Conservation (phyloP, 148 eudicot species). For the Rheum nobile region DNA sequence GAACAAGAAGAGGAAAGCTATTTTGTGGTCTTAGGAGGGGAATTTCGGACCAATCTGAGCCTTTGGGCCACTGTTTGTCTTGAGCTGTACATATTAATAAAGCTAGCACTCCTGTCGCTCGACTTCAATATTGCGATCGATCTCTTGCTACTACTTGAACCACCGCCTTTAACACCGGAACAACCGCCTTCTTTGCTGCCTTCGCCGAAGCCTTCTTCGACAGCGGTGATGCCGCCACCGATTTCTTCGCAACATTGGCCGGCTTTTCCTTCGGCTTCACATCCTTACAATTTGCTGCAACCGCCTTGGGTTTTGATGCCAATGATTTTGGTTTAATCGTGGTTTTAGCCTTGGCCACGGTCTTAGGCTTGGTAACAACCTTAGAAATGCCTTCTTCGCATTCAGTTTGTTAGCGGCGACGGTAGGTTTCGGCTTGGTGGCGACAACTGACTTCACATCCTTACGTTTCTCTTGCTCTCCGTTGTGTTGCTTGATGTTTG, state of each 20-base stretch:
- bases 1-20: too few relatives aligned
- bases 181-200: neutral
- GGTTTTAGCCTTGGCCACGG: constrained; percentile 1
- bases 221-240: neutral
- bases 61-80: too few relatives aligned
- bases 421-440: neutral
- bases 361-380: neutral
- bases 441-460: neutral
- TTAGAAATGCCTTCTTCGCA: neutral
- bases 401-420: neutral
- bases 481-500: too few relatives aligned
- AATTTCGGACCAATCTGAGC: too few relatives aligned
- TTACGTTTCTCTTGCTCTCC: too few relatives aligned
- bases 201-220: neutral
- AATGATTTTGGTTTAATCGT: neutral
- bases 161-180: neutral
- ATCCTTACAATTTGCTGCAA: neutral
- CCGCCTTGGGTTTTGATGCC: neutral
- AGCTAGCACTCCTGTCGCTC: too few relatives aligned
- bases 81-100: too few relatives aligned
- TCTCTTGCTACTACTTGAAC: too few relatives aligned
- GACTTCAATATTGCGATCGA: too few relatives aligned
- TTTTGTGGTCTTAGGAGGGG: too few relatives aligned
- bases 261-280: neutral
- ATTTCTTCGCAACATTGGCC: neutral